Base-by-base conservation (phyloP, 78 protist genomes). In the slime mould (Dictyostelium discoideum) region DNA sequence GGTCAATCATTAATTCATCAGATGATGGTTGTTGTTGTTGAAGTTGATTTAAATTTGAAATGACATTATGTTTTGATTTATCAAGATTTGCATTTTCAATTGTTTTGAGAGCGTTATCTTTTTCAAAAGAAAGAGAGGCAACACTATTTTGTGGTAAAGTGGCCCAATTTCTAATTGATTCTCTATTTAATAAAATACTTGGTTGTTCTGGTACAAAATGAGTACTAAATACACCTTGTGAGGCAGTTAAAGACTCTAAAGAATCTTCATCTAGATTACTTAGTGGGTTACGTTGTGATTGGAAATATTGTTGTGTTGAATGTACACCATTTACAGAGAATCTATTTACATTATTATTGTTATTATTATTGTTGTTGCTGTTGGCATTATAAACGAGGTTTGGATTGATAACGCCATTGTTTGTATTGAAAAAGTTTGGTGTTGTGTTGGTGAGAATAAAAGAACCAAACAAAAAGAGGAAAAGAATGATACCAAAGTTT, bases 81-180 rank as follows among this genome's bases (percentile, higher is more conserved):
- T 81, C 65, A 50, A 81, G 42, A 29, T 48, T 81, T 20, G 65
- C 40, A 14, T 81, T 81, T 48, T 50, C 72, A 29, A 48, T 44
- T 0, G 60, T 48, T 8, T 42, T 29, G 18, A 39, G 46, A 9
- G 72, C 86, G 14, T 20, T 24, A 22, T 48, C 54, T 48, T 81
- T 39, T 24, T 50, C 44, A 16, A 42, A 39, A 14, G 73, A 54
- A 37, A 60, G 22, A 42, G 84, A n/a, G 37, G 84, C 32, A 18
- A 44, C 32, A 24, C 84, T 79, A 44, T 79, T 79, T 79, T 79
- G 84, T 44, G 54, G 84, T 18, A 79, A 24, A 44, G 84, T 79
- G 18, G 84, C 65, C 84, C 84, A 79, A 44, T 44, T 79, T 46
- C 63, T 79, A 11, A 79, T 79, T 65, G 44, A 44, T 42, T 26